A percentile compares a stretch with the other conserved stretches of the same genome.
Conservation (phyloP, 306 rosid genomes). For the Trifolium fragiferum region DNA sequence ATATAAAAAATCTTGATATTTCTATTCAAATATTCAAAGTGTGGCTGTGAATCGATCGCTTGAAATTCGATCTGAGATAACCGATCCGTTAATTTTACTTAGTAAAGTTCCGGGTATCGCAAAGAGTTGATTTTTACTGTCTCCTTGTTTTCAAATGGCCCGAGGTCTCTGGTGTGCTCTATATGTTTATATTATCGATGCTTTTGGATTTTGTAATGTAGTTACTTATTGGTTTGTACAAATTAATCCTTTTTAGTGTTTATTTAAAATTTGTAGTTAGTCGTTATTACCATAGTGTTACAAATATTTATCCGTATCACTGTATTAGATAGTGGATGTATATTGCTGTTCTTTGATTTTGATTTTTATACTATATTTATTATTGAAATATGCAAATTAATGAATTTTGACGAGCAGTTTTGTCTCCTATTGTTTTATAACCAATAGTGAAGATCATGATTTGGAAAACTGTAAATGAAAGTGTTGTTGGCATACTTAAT, state of each 20-base stretch:
- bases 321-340: not conserved
- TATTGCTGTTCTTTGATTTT: not conserved
- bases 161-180: not conserved
- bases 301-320: too few relatives aligned
- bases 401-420: slow-evolving; percentile 10
- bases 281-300: slow-evolving; percentile 4
- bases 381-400: not conserved
- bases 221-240: slow-evolving; percentile 1
- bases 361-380: not conserved
- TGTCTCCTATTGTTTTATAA: slow-evolving; percentile 10
- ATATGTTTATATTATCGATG: not conserved
- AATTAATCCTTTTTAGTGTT: not conserved
- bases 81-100: not conserved
- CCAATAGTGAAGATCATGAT: not conserved
- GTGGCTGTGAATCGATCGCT: not conserved
- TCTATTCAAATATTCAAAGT: not conserved
- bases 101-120: not conserved
- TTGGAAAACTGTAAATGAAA: slow-evolving; percentile 9
- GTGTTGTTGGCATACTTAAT: slow-evolving; percentile 15
- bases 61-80: not conserved
- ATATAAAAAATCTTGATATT: not conserved
- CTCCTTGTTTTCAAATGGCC: not conserved
- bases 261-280: not conserved
- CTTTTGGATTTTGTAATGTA: not conserved
- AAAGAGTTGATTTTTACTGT: slow-evolving; percentile 15